Base-by-base conservation (phyloP, 306 rosid species). In the Trifolium dubium region DNA sequence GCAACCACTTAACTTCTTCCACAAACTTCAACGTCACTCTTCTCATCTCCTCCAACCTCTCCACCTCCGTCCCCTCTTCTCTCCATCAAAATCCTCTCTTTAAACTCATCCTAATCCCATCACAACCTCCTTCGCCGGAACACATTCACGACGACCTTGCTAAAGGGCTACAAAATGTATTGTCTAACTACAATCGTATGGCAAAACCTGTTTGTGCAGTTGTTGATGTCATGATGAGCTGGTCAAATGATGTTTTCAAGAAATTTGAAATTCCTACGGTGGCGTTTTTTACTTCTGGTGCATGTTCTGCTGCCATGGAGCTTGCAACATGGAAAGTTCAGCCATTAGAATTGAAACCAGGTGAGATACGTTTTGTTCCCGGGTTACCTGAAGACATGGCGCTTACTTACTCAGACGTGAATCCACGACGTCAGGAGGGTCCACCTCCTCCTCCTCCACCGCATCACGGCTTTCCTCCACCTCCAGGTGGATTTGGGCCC, bases 321-420 rank as follows among this genome's bases (percentile, higher is more conserved):
- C 35, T 75, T 3, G 90, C 90, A 35, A 0, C 9, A 32, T 87
- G 89, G 92, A 91, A 87, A 73, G 81, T 83, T n/a, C 81, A 75
- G 0, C 72, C 82, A 4, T 43, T 79, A 4, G 83, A 85, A 5
- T 3, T 91, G 11, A 82, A 81, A 49, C 84, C 87, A 11, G 84
- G 78, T 0, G 87, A 91, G 79, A 72, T 46, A 69, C 78, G 75
- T 55, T 77, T 79, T 17, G 71, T 91, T 0, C 87, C 89, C 8
- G 94, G 87, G 12, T 74, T 91, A 35, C 93, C 93, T 2, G 58
- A 77, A 31, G 86, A 81, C 46, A 75, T 91, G 84, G 89, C 85
- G 5, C 14, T 88, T 5, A 75, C 78, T 0, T 50, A 65, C 6
- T 80, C 72, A 0, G 88, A 91, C 65, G 61, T 84, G 2, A 82